These are phyloP conservation scores for Floccularia luteovirens DNA, from an alignment of 768 basidiomycete species.

Conservation along the genomic window DNA sequence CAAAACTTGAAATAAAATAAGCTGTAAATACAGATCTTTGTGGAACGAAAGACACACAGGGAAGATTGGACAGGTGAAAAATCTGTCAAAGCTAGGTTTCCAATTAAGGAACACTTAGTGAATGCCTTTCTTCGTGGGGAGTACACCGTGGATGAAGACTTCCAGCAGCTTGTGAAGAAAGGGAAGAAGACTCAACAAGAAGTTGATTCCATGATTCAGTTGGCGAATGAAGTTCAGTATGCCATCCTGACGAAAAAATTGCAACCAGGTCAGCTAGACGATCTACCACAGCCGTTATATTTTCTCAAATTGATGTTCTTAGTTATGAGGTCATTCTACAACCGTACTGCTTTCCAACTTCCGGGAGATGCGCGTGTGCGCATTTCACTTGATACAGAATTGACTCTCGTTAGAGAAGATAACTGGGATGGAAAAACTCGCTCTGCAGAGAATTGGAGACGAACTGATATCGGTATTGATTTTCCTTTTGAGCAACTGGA, in stretches of 20 bases:
- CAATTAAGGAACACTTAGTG: conserved; percentile 88
- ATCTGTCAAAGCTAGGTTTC: conserved; percentile 94
- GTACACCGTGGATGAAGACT: conserved; percentile 90
- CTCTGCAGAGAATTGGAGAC: conserved; percentile 87
- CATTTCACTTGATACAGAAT: conserved; percentile 95
- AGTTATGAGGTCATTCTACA: conserved; percentile 96
- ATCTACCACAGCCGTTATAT: background rate
- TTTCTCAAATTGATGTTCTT: conserved; percentile 1
- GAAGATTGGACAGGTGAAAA: conserved; percentile 99
- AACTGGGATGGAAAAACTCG: conserved; percentile 85
- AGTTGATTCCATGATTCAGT: conserved; percentile 89
- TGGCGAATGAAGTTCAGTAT: conserved; percentile 97
- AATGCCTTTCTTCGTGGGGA: conserved; percentile 88
- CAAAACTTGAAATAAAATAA: background rate
- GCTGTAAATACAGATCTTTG: conserved; percentile 61
- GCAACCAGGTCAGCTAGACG: conserved; percentile 55
- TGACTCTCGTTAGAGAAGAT: conserved; percentile 92
- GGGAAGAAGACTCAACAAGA: conserved; percentile 93
- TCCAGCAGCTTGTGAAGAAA: conserved; percentile 76
- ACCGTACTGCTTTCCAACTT: conserved; percentile 97
- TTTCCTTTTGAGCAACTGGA: conserved; percentile 76
- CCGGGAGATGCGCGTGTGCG: conserved; percentile 98
- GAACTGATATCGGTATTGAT: conserved; percentile 91
- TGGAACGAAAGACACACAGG: conserved; percentile 87
- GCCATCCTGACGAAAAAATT: conserved; percentile 76